These are phyloP conservation scores for Sugiyamaella xylanicola DNA, from an alignment of 1,139 yeast genomes.

Conservation along the genomic window DNA sequence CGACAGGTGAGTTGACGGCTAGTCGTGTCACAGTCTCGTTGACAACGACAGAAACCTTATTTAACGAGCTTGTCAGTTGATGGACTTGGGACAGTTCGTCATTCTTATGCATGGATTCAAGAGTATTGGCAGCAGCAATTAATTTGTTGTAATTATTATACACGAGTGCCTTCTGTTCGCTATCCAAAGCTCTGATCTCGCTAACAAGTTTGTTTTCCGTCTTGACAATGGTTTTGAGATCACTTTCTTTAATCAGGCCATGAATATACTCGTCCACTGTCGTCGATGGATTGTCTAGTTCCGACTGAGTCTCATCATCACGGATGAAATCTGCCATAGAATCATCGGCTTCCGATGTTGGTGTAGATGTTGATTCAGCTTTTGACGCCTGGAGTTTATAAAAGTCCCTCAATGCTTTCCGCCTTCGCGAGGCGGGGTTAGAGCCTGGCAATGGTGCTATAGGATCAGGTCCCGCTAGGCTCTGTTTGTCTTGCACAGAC, in stretches of 20 bases:
- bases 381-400: constrained; percentile 40
- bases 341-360: constrained; percentile 17
- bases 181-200: constrained; percentile 44
- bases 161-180: constrained; percentile 49
- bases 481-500: background rate
- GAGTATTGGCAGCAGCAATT: constrained; percentile 45
- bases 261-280: constrained; percentile 35
- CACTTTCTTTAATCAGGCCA: constrained; percentile 33
- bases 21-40: constrained; percentile 11
- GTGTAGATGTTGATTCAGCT: constrained; percentile 16
- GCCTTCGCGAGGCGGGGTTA: constrained; percentile 34
- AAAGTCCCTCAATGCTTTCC: constrained; percentile 47
- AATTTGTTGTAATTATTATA: constrained; percentile 48
- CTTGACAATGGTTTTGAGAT: constrained; percentile 37
- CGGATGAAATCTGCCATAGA: constrained; percentile 21
- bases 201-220: constrained; percentile 40
- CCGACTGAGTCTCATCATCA: constrained; percentile 27
- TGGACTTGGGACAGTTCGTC: constrained; percentile 22
- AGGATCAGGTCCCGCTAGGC: constrained; percentile 8
- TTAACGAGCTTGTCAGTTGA: constrained; percentile 23
- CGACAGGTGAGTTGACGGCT: background rate
- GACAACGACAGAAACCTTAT: constrained; percentile 21
- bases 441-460: constrained; percentile 14
- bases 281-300: constrained; percentile 31
- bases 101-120: constrained; percentile 32